Conservation (phyloP, 495 filamentous ascomycete species). For the Podospora pseudoanserina region DNA sequence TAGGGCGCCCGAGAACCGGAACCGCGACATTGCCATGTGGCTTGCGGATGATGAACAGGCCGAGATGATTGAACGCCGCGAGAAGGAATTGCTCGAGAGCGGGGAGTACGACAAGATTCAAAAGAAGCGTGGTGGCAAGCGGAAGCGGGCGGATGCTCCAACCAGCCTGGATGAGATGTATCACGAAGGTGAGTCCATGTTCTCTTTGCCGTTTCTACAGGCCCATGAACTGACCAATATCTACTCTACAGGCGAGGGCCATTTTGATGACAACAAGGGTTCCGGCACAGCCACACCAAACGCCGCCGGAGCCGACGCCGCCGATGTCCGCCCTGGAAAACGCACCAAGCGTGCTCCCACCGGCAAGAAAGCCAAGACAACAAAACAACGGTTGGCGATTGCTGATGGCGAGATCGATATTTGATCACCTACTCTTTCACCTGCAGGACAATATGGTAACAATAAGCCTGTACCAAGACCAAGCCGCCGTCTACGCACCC, state of each 20-base stretch:
- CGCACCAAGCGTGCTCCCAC: slow-evolving; percentile 49
- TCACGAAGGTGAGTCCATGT: slow-evolving; percentile 75
- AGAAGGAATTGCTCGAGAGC: slow-evolving; percentile 70
- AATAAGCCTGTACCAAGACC: background rate
- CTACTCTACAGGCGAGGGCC: slow-evolving; percentile 68
- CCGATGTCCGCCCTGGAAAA: slow-evolving; percentile 44
- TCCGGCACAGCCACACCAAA: slow-evolving; percentile 82
- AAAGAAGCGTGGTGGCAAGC: slow-evolving; percentile 58
- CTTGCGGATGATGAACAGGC: slow-evolving; percentile 93
- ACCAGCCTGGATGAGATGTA: slow-evolving; percentile 95
- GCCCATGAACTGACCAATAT: slow-evolving; percentile 2
- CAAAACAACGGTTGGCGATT: slow-evolving; percentile 81
- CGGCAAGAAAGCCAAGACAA: slow-evolving; percentile 87
- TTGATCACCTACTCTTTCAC: slow-evolving; percentile 4
- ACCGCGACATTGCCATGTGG: slow-evolving; percentile 96
- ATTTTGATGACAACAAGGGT: slow-evolving; percentile 86
- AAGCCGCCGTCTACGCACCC: background rate
- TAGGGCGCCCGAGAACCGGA: slow-evolving; percentile 75
- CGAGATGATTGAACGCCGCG: slow-evolving; percentile 82
- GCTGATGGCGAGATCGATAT: slow-evolving; percentile 67
- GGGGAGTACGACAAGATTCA: slow-evolving; percentile 61
- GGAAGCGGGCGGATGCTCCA: slow-evolving; percentile 45
- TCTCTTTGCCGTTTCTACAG: background rate
- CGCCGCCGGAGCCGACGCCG: slow-evolving; percentile 26
- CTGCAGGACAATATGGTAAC: background rate